A percentile compares a stretch with the other conserved stretches of the same genome.
Conservation (phyloP, 108 stramenopile genomes). For the Epipyxis sp. region DNA sequence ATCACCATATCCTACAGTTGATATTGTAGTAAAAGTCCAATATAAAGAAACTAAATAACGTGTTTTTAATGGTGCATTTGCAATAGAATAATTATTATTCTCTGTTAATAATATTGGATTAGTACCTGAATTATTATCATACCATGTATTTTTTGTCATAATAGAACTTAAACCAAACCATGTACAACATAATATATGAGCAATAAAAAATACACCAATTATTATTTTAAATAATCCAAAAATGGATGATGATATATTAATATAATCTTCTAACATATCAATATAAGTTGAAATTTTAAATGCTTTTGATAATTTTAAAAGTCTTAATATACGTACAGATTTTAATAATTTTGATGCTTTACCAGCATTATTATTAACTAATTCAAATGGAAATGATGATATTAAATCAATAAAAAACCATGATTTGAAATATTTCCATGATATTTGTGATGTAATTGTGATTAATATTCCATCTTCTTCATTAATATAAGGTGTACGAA, state of each 20-base stretch:
- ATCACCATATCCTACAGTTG: constrained; percentile 30
- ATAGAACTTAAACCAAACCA: constrained; percentile 32
- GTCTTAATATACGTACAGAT: constrained; percentile 58
- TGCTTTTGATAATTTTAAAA: constrained; percentile 59
- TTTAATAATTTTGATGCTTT: constrained; percentile 54
- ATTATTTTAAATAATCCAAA: constrained; percentile 12
- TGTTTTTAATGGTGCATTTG: background rate
- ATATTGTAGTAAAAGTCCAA: constrained; percentile 9
- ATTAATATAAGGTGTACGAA: constrained; percentile 58
- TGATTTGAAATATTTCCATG: constrained; percentile 57
- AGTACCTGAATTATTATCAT: background rate
- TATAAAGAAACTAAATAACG: constrained; percentile 21
- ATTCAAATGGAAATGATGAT: constrained; percentile 43
- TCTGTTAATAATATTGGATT: no score
- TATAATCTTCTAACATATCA: constrained; percentile 54
- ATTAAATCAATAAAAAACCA: constrained; percentile 63
- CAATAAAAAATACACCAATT: constrained; percentile 45
- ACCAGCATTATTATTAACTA: no score
- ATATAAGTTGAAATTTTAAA: constrained; percentile 52
- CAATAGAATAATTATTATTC: background rate
- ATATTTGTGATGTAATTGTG: constrained; percentile 48
- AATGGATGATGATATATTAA: constrained; percentile 43
- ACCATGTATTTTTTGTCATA: no score
- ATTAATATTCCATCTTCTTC: constrained; percentile 58
- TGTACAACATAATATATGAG: constrained; percentile 46